Evolutionary conservation across 768 basidiomycete genomes (phyloP).

Genomic region (Suillus variegatus): DNA sequence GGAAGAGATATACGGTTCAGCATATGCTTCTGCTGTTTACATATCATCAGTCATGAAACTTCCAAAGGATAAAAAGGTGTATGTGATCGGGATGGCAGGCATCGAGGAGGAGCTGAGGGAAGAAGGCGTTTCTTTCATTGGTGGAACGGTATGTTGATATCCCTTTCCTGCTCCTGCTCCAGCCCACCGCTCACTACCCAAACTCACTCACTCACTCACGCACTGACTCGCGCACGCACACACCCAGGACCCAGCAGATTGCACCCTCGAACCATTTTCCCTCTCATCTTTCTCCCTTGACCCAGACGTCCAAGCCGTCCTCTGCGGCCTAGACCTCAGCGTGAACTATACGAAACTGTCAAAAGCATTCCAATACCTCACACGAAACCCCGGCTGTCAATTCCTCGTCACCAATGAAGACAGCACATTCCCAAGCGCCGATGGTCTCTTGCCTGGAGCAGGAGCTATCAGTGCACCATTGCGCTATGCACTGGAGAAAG

Average conservation of each 20-base stretch:
- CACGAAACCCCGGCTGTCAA: constrained; percentile 71
- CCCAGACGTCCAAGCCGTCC: constrained; percentile 82
- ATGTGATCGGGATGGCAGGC: constrained; percentile 90
- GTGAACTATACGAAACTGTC: constrained; percentile 94
- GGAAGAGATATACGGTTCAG: constrained; percentile 98
- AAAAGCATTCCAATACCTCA: constrained; percentile 90
- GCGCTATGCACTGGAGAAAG: constrained; percentile 64
- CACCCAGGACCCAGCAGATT: constrained; percentile 81
- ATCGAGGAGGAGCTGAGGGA: constrained; percentile 91
- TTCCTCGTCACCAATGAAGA: constrained; percentile 95
- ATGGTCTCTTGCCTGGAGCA: constrained; percentile 78
- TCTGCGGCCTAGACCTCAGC: constrained; percentile 87
- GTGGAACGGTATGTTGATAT: constrained; percentile 72
- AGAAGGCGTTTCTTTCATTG: constrained; percentile 78
- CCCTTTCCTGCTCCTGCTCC: constrained; percentile 6
- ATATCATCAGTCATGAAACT: constrained; percentile 87
- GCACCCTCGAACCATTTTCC: constrained; percentile 68
- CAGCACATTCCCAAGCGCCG: constrained; percentile 81
- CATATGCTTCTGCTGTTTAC: constrained; percentile 83
- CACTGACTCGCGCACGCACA: not conserved
- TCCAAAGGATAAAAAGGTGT: constrained; percentile 90
- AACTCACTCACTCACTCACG: constrained; percentile 1
- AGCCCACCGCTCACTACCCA: not conserved
- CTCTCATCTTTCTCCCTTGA: constrained; percentile 74
- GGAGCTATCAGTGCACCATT: constrained; percentile 86